A percentile compares a stretch with the other conserved stretches of the same genome.
phyloP scores from a whole-genome alignment of 148 eudicot genomes.

The Vaccinium myrtillus region DNA sequence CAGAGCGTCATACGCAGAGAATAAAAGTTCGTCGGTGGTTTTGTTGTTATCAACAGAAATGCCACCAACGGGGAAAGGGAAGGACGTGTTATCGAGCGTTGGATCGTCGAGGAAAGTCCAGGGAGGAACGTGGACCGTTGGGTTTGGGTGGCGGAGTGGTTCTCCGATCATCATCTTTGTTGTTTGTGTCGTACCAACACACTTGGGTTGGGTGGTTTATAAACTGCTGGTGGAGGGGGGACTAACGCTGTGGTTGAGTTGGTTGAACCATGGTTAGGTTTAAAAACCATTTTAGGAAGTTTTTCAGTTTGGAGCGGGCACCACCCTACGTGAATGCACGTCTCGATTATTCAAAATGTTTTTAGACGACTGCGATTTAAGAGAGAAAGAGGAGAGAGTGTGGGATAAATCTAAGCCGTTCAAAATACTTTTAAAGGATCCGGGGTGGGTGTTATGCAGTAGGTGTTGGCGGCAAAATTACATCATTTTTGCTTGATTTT shows the following conservation, averaged over 20 bases:
- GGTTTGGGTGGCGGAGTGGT: not conserved
- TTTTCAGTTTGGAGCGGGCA: too few species aligned
- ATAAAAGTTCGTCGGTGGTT: not conserved
- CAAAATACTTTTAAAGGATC: too few species aligned
- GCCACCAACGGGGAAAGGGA: not conserved
- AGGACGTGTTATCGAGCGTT: not conserved
- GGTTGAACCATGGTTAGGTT: not conserved
- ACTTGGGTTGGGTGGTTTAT: not conserved
- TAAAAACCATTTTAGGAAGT: too few species aligned
- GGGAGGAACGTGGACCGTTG: constrained; percentile 22
- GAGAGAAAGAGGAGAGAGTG: too few species aligned
- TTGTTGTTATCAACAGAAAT: not conserved
- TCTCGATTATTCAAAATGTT: too few species aligned
- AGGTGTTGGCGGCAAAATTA: too few species aligned
- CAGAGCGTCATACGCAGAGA: not conserved
- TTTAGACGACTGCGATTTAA: too few species aligned
- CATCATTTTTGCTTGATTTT: too few species aligned
- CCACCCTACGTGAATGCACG: too few species aligned
- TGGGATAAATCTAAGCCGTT: too few species aligned
- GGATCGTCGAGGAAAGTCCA: constrained; percentile 15
- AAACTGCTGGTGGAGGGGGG: not conserved
- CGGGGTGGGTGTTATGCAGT: too few species aligned
- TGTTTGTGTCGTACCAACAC: not conserved
- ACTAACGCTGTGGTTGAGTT: constrained; percentile 14
- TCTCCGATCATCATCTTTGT: constrained; percentile 16